Evolutionary conservation across 495 filamentous ascomycete genomes (phyloP), one percentile per base, ranked within the genome.

Genomic region (Podospora australis): DNA sequence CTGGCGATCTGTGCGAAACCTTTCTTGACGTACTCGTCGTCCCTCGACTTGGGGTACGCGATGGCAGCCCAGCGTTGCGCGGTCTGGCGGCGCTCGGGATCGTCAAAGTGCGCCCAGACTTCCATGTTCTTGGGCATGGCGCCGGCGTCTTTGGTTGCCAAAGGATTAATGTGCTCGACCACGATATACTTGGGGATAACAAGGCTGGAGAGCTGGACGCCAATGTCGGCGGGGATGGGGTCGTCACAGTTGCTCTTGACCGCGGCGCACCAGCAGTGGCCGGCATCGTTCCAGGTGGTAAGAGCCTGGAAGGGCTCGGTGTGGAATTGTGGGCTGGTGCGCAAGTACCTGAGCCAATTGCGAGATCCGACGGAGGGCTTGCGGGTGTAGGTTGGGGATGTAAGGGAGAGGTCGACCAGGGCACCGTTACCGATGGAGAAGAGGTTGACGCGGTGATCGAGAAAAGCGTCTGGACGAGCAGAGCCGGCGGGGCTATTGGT

Each of bases 251-350:
- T 26, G 30, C 13, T 48, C 39, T 38, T 54, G 30, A 60, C 63
- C 17, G 67, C 77, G 29, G 72, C 71, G 63, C 84, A 85, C 79
- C 79, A 88, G 63, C 82, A 86, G 34, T 87, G 77, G 24, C 79
- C 80, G 16, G 78, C 70, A 24, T 87, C 79, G 2, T 70, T 62
- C 78, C 83, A 86, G 23, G 58, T 59, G 2, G 61, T 55, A 11
- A 87, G 64, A 0, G 81, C 84, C 7, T 59, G 57, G 2, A 21
- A 24, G 4, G 53, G 57, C 19, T 68, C 62, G 2, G 51, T 35
- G 14, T 44, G 38, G 52, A 48, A 71, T 30, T 6, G 45, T 63
- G 67, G 43, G 46, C 42, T 23, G 48, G 48, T 23, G 52, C 50
- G 45, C 56, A 26, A 35, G 45, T 47, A 39, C 50, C 41, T 54